These are phyloP conservation scores for Cochlearia excelsa DNA, from an alignment of 345 rosid genomes.

Conservation along the genomic window DNA sequence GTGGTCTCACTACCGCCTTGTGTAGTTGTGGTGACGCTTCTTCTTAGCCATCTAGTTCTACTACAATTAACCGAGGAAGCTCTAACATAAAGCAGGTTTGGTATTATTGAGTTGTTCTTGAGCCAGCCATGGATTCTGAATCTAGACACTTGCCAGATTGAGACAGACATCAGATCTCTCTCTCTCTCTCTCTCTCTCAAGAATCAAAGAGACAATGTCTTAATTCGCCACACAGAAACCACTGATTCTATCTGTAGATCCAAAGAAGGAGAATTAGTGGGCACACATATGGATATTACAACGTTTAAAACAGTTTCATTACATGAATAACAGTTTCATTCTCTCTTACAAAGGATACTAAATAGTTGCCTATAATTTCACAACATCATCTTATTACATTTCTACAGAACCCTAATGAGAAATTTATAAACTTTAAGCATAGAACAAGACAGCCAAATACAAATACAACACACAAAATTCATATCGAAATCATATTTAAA, in stretches of 20 bases:
- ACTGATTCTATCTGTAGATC: slow-evolving; percentile 33
- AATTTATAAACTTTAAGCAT: slow-evolving; percentile 6
- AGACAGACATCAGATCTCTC: slow-evolving; percentile 49
- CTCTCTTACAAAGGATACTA: neutral
- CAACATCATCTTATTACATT: neutral
- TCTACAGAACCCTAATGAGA: neutral
- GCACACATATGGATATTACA: neutral
- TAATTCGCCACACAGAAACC: neutral
- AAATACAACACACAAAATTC: too few relatives aligned
- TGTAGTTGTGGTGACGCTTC: slow-evolving; percentile 45
- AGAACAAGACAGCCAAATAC: neutral
- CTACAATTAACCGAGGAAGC: slow-evolving; percentile 45
- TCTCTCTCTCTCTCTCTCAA: neutral
- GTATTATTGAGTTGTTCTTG: slow-evolving; percentile 33
- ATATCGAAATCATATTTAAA: too few relatives aligned
- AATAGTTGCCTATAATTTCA: neutral
- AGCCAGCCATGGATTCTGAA: slow-evolving; percentile 40
- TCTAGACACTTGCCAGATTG: slow-evolving; percentile 65
- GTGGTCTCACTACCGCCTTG: slow-evolving; percentile 32
- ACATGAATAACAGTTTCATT: too few relatives aligned
- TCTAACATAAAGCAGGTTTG: slow-evolving; percentile 43
- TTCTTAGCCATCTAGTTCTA: slow-evolving; percentile 56
- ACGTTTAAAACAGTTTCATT: too few relatives aligned
- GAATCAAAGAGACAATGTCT: slow-evolving; percentile 16
- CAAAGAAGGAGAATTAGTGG: neutral